A percentile compares a stretch with the other conserved stretches of the same genome.
Conservation (phyloP, 2,329 filamentous ascomycete genomes). For the Acrocalymma vagum region DNA sequence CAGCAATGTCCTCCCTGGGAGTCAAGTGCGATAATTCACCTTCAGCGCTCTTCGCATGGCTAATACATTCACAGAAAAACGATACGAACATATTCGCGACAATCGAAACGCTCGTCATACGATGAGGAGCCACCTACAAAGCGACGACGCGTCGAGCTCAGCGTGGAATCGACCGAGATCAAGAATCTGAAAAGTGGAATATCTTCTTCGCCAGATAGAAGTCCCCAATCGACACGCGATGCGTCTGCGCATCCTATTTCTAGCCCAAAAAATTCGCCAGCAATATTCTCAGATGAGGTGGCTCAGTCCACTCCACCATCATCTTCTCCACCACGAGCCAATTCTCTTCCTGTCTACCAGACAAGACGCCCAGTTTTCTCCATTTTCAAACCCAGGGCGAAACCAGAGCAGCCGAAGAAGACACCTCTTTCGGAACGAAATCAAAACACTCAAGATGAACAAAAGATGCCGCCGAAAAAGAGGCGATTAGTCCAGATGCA, state of each 20-base stretch:
- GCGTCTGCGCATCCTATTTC: slow-evolving; percentile 29
- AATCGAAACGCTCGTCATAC: slow-evolving; percentile 34
- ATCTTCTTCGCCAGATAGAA: too few relatives aligned
- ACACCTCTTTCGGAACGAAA: slow-evolving; percentile 32
- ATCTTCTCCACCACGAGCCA: slow-evolving; percentile 32
- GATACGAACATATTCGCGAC: slow-evolving; percentile 47
- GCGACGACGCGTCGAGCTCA: slow-evolving; percentile 43
- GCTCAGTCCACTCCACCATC: slow-evolving; percentile 39
- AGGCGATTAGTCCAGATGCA: slow-evolving; percentile 65
- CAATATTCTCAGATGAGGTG: slow-evolving; percentile 52
- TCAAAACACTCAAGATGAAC: slow-evolving; percentile 44
- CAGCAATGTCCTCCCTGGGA: slow-evolving; percentile 30
- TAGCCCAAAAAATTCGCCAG: slow-evolving; percentile 42
- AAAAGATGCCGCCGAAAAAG: slow-evolving; percentile 33
- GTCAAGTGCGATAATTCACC: slow-evolving; percentile 28
- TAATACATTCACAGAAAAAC: slow-evolving; percentile 35
- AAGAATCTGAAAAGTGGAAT: too few relatives aligned
- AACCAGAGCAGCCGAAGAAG: slow-evolving; percentile 18
- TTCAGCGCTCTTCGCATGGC: background rate
- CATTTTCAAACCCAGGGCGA: slow-evolving; percentile 48
- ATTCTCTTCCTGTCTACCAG: slow-evolving; percentile 31
- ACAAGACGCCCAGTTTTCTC: slow-evolving; percentile 59
- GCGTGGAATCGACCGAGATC: slow-evolving; percentile 8
- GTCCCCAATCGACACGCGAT: slow-evolving; percentile 16
- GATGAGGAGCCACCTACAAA: slow-evolving; percentile 45